These are phyloP conservation scores for Cercophora samala DNA, from an alignment of 495 filamentous ascomycete species.

Conservation along the genomic window DNA sequence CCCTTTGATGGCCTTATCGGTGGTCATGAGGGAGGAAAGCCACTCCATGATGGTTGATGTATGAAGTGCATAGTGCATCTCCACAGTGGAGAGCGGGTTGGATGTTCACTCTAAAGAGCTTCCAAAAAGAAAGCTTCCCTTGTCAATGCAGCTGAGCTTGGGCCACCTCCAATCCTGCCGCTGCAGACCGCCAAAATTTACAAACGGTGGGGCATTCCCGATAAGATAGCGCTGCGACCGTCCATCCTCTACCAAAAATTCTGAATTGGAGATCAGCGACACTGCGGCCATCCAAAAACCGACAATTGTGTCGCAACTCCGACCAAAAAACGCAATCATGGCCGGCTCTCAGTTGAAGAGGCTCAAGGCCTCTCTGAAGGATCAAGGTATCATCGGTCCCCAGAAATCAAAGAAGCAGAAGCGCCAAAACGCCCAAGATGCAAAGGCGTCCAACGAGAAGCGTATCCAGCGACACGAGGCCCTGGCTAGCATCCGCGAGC, in stretches of 20 bases:
- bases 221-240: conserved; percentile 32
- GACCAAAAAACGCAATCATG: conserved; percentile 50
- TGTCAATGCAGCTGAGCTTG: neutral
- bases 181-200: conserved; percentile 32
- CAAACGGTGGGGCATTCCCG: conserved; percentile 21
- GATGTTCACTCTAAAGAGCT: neutral
- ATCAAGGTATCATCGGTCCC: conserved; percentile 82
- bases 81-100: conserved; percentile 1
- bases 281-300: neutral
- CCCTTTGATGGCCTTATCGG: conserved; percentile 45
- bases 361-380: conserved; percentile 81
- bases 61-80: conserved; percentile 7
- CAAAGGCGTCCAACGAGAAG: conserved; percentile 58
- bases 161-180: conserved; percentile 18
- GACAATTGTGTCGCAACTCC: neutral
- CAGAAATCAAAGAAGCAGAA: conserved; percentile 91
- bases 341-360: conserved; percentile 94
- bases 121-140: neutral
- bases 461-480: conserved; percentile 69
- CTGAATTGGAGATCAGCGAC: conserved; percentile 8
- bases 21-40: conserved; percentile 32
- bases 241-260: conserved; percentile 24
- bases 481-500: conserved; percentile 79
- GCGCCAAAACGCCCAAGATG: conserved; percentile 65
- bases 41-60: conserved; percentile 31